These are phyloP conservation scores for Septoria linicola DNA, from an alignment of 2,329 filamentous ascomycete genomes.

Conservation along the genomic window DNA sequence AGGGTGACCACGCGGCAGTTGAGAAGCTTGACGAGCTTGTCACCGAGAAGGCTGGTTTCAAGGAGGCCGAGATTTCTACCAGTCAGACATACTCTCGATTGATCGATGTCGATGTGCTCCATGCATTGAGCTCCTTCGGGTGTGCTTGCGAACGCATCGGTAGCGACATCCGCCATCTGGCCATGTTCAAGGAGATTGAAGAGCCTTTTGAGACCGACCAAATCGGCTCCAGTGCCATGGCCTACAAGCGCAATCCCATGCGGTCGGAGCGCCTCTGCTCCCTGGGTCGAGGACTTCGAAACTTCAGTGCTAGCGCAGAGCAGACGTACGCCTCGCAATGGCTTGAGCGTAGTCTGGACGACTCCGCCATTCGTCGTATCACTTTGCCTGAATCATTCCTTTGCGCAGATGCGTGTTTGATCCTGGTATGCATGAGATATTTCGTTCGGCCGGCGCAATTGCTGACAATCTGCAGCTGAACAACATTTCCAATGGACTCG, in stretches of 20 bases:
- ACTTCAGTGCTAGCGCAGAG: conserved; percentile 56
- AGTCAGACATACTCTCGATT: conserved; percentile 77
- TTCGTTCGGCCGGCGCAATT: not conserved
- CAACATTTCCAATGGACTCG: conserved; percentile 70
- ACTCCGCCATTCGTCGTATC: conserved; percentile 66
- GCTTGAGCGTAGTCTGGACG: conserved; percentile 77
- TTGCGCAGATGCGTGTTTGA: conserved; percentile 57
- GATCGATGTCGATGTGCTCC: conserved; percentile 76
- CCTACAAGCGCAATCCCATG: conserved; percentile 65
- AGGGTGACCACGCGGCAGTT: conserved; percentile 59
- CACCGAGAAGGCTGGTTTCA: conserved; percentile 65
- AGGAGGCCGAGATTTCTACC: conserved; percentile 61
- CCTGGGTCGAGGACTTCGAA: conserved; percentile 53
- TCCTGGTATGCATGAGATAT: conserved; percentile 46
- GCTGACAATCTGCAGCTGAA: conserved; percentile 42
- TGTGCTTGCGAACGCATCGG: conserved; percentile 75
- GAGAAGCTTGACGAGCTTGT: conserved; percentile 63
- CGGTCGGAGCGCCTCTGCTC: conserved; percentile 61
- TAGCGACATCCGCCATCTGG: conserved; percentile 71
- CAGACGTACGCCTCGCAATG: conserved; percentile 71
- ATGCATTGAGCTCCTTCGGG: conserved; percentile 76
- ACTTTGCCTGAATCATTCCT: conserved; percentile 51
- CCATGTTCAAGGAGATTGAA: conserved; percentile 77
- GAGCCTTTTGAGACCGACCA: conserved; percentile 80
- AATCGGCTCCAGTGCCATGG: conserved; percentile 67